Evolutionary conservation across 2,329 filamentous ascomycete genomes (phyloP).

Genomic region (Pseudogymnoascus pannorum): DNA sequence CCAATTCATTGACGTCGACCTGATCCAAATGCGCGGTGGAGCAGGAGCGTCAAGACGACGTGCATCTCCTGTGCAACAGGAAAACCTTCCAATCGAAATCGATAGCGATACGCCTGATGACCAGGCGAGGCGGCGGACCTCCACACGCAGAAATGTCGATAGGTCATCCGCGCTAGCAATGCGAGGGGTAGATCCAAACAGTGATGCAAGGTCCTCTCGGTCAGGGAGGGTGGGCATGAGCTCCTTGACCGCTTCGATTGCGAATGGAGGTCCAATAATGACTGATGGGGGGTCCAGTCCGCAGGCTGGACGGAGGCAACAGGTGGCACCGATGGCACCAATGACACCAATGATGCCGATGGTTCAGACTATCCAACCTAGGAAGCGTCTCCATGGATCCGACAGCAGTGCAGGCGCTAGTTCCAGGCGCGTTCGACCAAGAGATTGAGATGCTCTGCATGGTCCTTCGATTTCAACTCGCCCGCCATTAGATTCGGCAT

Average conservation of each 20-base stretch:
- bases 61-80: background rate
- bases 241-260: background rate
- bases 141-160: background rate
- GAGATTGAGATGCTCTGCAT: background rate
- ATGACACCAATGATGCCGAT: background rate
- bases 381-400: conserved; percentile 4
- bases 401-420: background rate
- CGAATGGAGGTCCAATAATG: background rate
- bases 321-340: background rate
- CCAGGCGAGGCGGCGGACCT: background rate
- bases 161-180: background rate
- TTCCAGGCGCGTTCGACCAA: background rate
- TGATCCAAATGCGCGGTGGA: conserved; percentile 9
- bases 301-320: background rate
- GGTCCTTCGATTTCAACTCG: background rate
- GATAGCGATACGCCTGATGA: background rate
- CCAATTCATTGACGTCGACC: conserved; percentile 24
- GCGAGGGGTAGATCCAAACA: background rate
- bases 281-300: background rate
- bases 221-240: background rate
- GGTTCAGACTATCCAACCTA: background rate
- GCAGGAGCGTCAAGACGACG: background rate
- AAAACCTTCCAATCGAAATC: background rate
- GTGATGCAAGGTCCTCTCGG: background rate
- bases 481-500: background rate